These are phyloP conservation scores for Davidsoniella neocaledoniae DNA, from an alignment of 2,329 filamentous ascomycete species.

Conservation along the genomic window DNA sequence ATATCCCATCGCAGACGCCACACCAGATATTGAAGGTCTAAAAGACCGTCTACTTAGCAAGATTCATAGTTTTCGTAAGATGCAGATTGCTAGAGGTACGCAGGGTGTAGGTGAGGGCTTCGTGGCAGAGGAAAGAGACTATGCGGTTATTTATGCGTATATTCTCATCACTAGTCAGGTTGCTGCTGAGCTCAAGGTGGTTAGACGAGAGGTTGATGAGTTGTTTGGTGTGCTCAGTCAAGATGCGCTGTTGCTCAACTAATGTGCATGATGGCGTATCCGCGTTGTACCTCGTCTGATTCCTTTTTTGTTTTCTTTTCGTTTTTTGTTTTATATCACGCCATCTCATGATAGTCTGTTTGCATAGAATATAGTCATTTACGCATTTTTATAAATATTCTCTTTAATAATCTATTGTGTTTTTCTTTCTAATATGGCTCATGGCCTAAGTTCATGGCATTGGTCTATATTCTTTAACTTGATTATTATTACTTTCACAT, in stretches of 20 bases:
- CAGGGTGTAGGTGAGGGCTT: slow-evolving; percentile 19
- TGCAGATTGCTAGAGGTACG: slow-evolving; percentile 28
- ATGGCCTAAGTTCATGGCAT: too few species aligned
- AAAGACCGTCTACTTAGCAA: slow-evolving; percentile 73
- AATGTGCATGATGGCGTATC: neutral
- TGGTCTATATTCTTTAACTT: too few species aligned
- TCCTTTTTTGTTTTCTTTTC: neutral
- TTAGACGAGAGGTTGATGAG: slow-evolving; percentile 43
- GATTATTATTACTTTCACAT: too few species aligned
- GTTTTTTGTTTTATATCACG: too few species aligned
- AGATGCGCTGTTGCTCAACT: slow-evolving; percentile 40
- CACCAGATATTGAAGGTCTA: slow-evolving; percentile 66
- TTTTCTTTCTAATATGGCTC: too few species aligned
- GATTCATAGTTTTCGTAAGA: slow-evolving; percentile 72
- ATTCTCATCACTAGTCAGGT: slow-evolving; percentile 52
- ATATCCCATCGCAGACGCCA: slow-evolving; percentile 76
- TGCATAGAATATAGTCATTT: too few species aligned
- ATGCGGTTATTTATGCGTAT: slow-evolving; percentile 85
- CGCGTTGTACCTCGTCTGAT: neutral
- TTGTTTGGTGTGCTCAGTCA: slow-evolving; percentile 47
- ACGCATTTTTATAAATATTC: too few species aligned
- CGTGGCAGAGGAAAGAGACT: slow-evolving; percentile 57
- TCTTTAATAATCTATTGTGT: too few species aligned
- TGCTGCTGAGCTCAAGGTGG: slow-evolving; percentile 43
- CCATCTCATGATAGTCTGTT: too few species aligned